phyloP scores from a whole-genome alignment of 2,329 filamentous ascomycete genomes.

The Pseudocercospora cruenta region DNA sequence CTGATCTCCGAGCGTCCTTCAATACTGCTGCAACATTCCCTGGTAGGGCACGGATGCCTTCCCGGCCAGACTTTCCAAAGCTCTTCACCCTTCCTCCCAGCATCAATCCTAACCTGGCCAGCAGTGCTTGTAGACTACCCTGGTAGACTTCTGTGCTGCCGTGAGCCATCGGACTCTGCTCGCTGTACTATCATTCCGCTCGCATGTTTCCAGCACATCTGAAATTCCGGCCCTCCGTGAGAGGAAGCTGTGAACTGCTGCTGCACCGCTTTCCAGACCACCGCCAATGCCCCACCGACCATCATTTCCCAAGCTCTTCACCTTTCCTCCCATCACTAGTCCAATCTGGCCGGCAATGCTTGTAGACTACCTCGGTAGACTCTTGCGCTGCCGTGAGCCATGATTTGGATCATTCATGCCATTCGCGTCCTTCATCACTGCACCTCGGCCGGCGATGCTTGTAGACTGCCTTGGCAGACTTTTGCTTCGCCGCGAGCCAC shows the following conservation, averaged over 20 bases:
- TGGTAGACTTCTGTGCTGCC: not conserved
- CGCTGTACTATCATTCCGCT: not conserved
- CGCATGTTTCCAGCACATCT: not conserved
- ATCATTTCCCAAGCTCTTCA: not conserved
- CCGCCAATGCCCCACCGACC: not conserved
- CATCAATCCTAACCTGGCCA: not conserved
- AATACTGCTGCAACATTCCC: too few relatives aligned
- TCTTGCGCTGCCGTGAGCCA: not conserved
- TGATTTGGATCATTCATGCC: not conserved
- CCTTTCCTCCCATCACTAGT: not conserved
- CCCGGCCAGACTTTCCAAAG: too few relatives aligned
- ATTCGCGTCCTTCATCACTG: not conserved
- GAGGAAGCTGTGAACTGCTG: not conserved
- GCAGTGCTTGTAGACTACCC: not conserved
- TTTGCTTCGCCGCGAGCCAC: not conserved
- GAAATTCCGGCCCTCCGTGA: not conserved
- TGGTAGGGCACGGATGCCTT: too few relatives aligned
- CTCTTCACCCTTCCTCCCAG: not conserved
- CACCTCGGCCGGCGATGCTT: not conserved
- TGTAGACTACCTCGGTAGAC: not conserved
- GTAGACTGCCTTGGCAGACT: conserved; percentile 3
- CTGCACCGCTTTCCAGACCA: not conserved
- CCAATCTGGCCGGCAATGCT: not conserved
- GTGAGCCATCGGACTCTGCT: not conserved
- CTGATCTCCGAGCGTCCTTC: too few relatives aligned